phyloP scores from a whole-genome alignment of 1,284 basidiomycete species.

The Omphalotus olearius region DNA sequence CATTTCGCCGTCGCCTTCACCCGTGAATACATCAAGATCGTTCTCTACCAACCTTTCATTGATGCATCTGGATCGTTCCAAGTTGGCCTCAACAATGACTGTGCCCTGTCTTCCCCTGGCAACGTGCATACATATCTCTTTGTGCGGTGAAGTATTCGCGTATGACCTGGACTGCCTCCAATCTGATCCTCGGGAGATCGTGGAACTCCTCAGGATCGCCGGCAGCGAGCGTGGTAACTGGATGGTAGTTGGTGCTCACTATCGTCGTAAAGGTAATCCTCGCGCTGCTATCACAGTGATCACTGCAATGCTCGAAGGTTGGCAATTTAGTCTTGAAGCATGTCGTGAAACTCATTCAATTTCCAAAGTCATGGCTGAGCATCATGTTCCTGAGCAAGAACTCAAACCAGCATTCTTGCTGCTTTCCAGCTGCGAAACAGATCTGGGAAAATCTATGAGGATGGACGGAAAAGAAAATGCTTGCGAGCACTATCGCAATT shows the following conservation, averaged over 20 bases:
- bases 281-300: constrained; percentile 40
- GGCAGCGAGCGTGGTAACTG: constrained; percentile 44
- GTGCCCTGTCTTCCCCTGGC: constrained; percentile 25
- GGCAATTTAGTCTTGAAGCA: constrained; percentile 5
- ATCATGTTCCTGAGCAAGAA: constrained; percentile 31
- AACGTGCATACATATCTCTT: constrained; percentile 25
- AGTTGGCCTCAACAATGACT: neutral
- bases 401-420: constrained; percentile 49
- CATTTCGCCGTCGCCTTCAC: neutral
- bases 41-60: constrained; percentile 10
- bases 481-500: constrained; percentile 32
- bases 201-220: constrained; percentile 38
- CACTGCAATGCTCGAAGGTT: constrained; percentile 46
- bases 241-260: constrained; percentile 50
- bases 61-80: neutral
- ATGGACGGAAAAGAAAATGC: constrained; percentile 21
- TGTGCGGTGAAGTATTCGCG: constrained; percentile 35
- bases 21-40: neutral
- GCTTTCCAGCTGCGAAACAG: constrained; percentile 49
- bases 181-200: constrained; percentile 39
- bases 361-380: constrained; percentile 34
- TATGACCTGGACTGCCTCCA: constrained; percentile 39
- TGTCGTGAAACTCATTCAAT: neutral
- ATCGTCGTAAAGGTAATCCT: constrained; percentile 44
- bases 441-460: constrained; percentile 34